These are phyloP conservation scores for Fraxinus angustifolia DNA, from an alignment of 305 asterid genomes.

Conservation along the genomic window DNA sequence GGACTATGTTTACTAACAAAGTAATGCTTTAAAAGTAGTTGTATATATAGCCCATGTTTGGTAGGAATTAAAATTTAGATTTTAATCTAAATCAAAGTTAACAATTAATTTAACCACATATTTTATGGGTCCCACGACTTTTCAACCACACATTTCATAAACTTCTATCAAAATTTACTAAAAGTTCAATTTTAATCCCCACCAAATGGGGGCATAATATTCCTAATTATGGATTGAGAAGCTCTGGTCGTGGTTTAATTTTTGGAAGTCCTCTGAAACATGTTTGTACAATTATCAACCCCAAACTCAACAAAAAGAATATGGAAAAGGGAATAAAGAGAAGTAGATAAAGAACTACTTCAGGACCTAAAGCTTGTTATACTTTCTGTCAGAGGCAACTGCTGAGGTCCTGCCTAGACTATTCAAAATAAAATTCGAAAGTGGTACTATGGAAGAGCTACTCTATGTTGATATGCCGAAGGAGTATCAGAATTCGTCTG, in stretches of 20 bases:
- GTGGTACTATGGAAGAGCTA: constrained; percentile 69
- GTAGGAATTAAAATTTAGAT: background rate
- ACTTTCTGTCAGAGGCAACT: constrained; percentile 63
- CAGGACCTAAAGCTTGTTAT: constrained; percentile 25
- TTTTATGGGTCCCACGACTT: background rate
- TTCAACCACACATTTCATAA: background rate
- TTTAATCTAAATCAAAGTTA: too few species aligned
- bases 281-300: constrained; percentile 9
- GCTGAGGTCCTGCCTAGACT: constrained; percentile 77
- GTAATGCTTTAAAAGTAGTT: background rate
- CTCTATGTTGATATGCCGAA: constrained; percentile 77
- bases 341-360: background rate
- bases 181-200: background rate
- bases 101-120: background rate
- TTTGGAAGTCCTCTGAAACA: constrained; percentile 7
- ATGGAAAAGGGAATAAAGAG: background rate
- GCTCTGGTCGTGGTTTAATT: constrained; percentile 9
- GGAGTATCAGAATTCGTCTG: constrained; percentile 67
- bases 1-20: background rate
- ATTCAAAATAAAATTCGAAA: constrained; percentile 73
- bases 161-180: too few species aligned
- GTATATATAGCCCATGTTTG: background rate
- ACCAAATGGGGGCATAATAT: background rate
- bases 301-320: constrained; percentile 12
- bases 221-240: background rate